phyloP scores from a whole-genome alignment of 148 eudicot species.

The Rhododendron williamsianum region DNA sequence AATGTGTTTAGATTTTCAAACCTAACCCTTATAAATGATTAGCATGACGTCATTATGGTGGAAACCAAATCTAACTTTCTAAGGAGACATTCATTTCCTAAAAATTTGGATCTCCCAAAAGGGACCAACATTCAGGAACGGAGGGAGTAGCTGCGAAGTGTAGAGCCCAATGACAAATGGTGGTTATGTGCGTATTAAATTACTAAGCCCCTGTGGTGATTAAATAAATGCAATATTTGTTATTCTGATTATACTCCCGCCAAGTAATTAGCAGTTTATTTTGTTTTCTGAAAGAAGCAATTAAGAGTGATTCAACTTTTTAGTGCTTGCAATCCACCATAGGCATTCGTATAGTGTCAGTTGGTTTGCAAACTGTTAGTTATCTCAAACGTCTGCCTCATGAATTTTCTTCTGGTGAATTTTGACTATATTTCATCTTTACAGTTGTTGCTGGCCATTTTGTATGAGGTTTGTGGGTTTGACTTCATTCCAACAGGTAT shows the following conservation, averaged over 20 bases:
- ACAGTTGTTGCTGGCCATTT: constrained; percentile 13
- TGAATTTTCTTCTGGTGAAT: not conserved
- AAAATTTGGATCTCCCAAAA: not conserved
- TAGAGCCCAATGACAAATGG: not conserved
- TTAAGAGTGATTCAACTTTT: not conserved
- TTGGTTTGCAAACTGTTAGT: not conserved
- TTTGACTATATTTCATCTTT: not conserved
- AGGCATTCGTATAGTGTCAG: not conserved
- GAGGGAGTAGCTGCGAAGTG: not conserved
- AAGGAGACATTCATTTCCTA: not conserved
- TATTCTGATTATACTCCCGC: not conserved
- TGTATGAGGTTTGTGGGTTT: constrained; percentile 10
- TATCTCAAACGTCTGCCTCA: not conserved
- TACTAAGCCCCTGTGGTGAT: not conserved
- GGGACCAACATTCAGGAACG: not conserved
- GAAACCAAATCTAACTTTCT: not conserved
- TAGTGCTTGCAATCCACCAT: not conserved
- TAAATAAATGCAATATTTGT: not conserved
- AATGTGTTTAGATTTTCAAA: not conserved
- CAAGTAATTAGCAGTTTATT: not conserved
- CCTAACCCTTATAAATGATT: not conserved
- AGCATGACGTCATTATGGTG: not conserved
- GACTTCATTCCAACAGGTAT: constrained; percentile 2
- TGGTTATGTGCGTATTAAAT: not conserved
- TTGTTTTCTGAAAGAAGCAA: not conserved